Conservation (phyloP, 306 rosid species). For the Quercus alba region DNA sequence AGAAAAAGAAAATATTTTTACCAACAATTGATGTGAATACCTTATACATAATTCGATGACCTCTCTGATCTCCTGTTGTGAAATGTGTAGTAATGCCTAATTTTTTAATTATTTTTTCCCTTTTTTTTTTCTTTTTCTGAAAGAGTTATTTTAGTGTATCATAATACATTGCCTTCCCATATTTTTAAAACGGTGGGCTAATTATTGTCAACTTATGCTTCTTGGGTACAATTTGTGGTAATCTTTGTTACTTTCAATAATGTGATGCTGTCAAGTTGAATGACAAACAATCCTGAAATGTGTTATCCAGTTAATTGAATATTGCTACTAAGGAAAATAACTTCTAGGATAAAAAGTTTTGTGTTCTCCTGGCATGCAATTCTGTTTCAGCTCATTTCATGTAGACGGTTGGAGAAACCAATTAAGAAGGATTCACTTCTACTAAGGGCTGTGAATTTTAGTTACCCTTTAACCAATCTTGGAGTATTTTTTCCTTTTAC, state of each 20-base stretch:
- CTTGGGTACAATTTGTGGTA: conserved; percentile 13
- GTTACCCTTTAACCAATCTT: no score
- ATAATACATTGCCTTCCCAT: conserved; percentile 51
- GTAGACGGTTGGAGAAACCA: no score
- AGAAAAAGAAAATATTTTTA: conserved; percentile 14
- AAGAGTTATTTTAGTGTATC: conserved; percentile 34
- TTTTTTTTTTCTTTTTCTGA: conserved; percentile 27
- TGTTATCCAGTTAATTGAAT: no score
- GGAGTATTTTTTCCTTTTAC: no score
- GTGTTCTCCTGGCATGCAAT: no score
- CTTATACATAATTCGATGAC: conserved; percentile 13
- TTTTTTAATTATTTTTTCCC: conserved; percentile 35
- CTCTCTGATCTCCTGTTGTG: conserved; percentile 31
- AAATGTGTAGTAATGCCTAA: conserved; percentile 44
- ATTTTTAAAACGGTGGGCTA: conserved; percentile 51
- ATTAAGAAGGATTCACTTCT: no score
- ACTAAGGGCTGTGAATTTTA: no score
- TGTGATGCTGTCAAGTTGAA: background rate
- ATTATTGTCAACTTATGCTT: conserved; percentile 25
- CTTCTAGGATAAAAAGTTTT: no score
- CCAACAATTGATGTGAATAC: conserved; percentile 26
- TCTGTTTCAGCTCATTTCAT: no score
- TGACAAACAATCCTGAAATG: no score
- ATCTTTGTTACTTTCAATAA: background rate
- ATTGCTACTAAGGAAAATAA: no score